phyloP scores from a whole-genome alignment of 2,329 filamentous ascomycete species.

The Tolypocladium ovalisporum region DNA sequence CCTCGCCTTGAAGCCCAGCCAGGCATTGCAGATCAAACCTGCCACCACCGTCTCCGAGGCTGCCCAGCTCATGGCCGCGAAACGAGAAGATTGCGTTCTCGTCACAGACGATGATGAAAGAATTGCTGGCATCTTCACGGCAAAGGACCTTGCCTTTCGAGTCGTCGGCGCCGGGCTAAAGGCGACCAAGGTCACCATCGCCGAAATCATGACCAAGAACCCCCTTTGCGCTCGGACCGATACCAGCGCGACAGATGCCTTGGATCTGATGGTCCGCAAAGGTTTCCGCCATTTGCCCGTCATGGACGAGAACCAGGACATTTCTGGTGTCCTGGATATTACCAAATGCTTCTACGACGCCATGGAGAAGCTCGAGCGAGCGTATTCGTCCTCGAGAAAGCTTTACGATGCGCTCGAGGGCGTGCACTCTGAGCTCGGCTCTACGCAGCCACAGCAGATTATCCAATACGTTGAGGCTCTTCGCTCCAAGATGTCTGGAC shows the following conservation, averaged over 20 bases:
- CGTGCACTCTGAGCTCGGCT: constrained; percentile 91
- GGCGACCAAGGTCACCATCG: constrained; percentile 81
- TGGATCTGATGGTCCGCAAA: constrained; percentile 97
- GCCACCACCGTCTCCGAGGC: constrained; percentile 89
- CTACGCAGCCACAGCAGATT: constrained; percentile 94
- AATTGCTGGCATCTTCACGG: constrained; percentile 97
- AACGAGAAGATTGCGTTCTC: constrained; percentile 93
- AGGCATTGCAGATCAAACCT: constrained; percentile 95
- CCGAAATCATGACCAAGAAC: constrained; percentile 99
- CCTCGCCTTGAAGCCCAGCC: constrained; percentile 87
- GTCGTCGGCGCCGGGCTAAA: constrained; percentile 88
- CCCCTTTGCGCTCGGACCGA: constrained; percentile 94
- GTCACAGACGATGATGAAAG: constrained; percentile 97
- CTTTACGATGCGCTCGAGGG: constrained; percentile 95
- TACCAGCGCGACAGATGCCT: constrained; percentile 91
- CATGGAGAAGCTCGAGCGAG: constrained; percentile 98
- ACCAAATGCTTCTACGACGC: constrained; percentile 99
- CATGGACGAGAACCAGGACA: constrained; percentile 99
- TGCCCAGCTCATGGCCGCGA: constrained; percentile 96
- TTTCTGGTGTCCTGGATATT: constrained; percentile 94
- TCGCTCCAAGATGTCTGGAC: constrained; percentile 92
- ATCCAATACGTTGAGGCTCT: constrained; percentile 98
- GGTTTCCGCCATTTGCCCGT: constrained; percentile 95
- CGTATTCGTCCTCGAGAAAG: constrained; percentile 95
- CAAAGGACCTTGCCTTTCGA: constrained; percentile 94